Evolutionary conservation across 306 rosid genomes (phyloP).

Genomic region (Vigna angularis): DNA sequence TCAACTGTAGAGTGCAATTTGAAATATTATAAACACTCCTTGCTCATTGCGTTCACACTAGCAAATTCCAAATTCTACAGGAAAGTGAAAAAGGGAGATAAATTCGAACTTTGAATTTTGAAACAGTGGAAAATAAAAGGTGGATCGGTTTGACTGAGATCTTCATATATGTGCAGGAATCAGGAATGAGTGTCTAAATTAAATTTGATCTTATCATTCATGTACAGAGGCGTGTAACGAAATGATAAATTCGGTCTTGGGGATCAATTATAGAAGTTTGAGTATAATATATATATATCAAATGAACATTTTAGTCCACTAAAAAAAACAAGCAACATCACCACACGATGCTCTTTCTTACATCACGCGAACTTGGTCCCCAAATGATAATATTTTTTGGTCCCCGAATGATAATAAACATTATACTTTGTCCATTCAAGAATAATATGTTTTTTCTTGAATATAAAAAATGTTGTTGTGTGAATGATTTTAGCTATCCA

Average conservation of each 20-base stretch:
- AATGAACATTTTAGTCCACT: neutral
- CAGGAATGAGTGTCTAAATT: neutral
- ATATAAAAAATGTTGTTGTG: neutral
- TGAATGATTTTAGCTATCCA: neutral
- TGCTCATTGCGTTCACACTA: neutral
- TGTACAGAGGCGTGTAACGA: neutral
- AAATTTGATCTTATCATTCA: slow-evolving; percentile 3
- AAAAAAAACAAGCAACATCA: neutral
- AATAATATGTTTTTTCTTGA: neutral
- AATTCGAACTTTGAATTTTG: neutral
- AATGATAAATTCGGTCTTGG: neutral
- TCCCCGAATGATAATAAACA: neutral
- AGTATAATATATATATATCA: neutral
- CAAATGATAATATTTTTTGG: neutral
- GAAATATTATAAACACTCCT: neutral
- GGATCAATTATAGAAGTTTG: neutral
- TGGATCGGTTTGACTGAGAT: neutral
- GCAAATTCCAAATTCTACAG: neutral
- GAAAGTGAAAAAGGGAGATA: neutral
- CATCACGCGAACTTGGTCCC: neutral
- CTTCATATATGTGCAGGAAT: neutral
- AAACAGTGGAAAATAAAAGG: neutral
- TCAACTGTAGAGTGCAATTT: neutral
- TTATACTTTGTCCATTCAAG: neutral
- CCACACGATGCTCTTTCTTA: neutral